These are phyloP conservation scores for Podospora pseudoanserina DNA, from an alignment of 495 filamentous ascomycete genomes.

Conservation along the genomic window DNA sequence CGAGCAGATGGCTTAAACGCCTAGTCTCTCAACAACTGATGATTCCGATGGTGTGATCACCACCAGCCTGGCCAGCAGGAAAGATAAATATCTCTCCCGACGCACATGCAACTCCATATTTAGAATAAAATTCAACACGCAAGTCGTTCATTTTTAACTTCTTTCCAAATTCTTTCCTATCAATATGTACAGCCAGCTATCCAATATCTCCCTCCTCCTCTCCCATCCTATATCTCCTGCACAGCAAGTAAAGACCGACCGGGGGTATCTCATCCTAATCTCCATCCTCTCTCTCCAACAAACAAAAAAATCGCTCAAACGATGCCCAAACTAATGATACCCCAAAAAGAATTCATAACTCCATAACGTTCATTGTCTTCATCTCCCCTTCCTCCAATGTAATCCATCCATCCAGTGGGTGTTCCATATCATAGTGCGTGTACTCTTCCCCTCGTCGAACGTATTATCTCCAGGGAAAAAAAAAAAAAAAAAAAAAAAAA, in stretches of 20 bases:
- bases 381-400: background rate
- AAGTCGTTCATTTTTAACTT: background rate
- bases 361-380: constrained; percentile 9
- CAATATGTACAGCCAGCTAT: background rate
- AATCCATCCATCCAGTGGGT: background rate
- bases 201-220: background rate
- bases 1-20: too few relatives aligned
- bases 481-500: background rate
- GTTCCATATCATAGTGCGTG: background rate
- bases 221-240: background rate
- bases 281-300: background rate
- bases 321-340: background rate
- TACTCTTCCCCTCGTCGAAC: background rate
- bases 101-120: too few relatives aligned
- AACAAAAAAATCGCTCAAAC: background rate
- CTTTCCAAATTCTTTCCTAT: background rate
- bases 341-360: constrained; percentile 5
- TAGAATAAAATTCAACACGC: background rate
- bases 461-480: background rate
- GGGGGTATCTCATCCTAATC: background rate
- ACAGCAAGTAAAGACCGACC: constrained; percentile 7
- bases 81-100: too few relatives aligned
- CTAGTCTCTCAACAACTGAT: too few relatives aligned
- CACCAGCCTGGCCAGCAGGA: too few relatives aligned
- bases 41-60: too few relatives aligned